Evolutionary conservation across 1,139 yeast species (phyloP).

Genomic region (Arxiozyma slooffiae): DNA sequence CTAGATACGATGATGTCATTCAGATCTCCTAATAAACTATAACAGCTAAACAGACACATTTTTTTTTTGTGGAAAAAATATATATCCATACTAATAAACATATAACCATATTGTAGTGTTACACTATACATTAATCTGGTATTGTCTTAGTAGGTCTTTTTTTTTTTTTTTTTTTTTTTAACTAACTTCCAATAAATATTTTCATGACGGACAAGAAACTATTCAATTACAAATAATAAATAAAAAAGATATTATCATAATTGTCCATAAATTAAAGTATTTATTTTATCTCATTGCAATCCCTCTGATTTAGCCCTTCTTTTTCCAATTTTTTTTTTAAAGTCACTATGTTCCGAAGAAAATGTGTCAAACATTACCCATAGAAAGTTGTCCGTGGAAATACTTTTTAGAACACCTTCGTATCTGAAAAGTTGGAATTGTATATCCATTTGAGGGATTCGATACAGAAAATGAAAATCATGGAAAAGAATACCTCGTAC

Average conservation of each 20-base stretch:
- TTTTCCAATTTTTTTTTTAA: not conserved
- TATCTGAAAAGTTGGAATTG: conserved; percentile 9
- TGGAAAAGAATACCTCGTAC: conserved; percentile 6
- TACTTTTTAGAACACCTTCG: conserved; percentile 7
- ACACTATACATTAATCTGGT: no score
- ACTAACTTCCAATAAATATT: no score
- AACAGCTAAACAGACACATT: no score
- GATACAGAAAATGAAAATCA: conserved; percentile 6
- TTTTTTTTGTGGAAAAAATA: no score
- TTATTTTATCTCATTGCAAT: not conserved
- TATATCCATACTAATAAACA: no score
- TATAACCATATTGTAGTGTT: no score
- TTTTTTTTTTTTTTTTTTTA: no score
- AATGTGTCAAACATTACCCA: conserved; percentile 12
- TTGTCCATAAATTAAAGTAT: not conserved
- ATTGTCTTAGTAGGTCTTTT: no score
- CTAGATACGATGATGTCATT: conserved; percentile 27
- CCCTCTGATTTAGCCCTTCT: no score
- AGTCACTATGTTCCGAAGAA: conserved; percentile 3
- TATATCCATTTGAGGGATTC: conserved; percentile 13
- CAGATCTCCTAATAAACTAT: not conserved
- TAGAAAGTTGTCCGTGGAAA: conserved; percentile 5
- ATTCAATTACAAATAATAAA: not conserved
- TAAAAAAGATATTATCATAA: not conserved
- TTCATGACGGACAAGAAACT: not conserved